Evolutionary conservation across 225 moss, liverwort and hornwort species (phyloP).

Genomic region (Asterella californica): DNA sequence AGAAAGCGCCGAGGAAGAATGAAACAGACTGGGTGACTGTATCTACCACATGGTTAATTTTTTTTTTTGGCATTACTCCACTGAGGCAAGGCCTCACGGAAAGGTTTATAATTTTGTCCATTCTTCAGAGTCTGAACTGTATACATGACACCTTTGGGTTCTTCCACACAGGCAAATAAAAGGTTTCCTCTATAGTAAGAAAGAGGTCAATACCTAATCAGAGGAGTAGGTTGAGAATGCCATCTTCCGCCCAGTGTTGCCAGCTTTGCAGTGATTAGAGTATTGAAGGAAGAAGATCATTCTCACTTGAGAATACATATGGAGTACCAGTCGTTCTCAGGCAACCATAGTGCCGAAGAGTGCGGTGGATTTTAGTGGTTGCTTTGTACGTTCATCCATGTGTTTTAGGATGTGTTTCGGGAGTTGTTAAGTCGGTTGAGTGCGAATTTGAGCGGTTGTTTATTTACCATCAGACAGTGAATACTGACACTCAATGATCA

Average conservation of each 20-base stretch:
- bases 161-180: constrained; percentile 20
- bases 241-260: neutral
- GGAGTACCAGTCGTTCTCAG: too few species aligned
- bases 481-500: too few species aligned
- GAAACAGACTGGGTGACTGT: neutral
- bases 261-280: neutral
- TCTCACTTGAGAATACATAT: too few species aligned
- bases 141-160: constrained; percentile 8
- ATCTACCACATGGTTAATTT: neutral
- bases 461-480: too few species aligned
- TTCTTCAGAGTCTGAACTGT: constrained; percentile 4
- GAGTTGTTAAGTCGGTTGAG: too few species aligned
- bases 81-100: constrained; percentile 1
- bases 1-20: constrained; percentile 37
- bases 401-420: too few species aligned
- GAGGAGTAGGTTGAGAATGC: constrained; percentile 10
- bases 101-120: neutral
- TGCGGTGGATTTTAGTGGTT: too few species aligned
- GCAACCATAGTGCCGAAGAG: too few species aligned
- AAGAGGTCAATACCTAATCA: neutral
- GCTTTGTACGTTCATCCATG: too few species aligned
- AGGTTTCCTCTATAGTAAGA: constrained; percentile 1
- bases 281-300: neutral
- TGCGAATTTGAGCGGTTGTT: too few species aligned
- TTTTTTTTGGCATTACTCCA: constrained; percentile 12